Evolutionary conservation across 1,284 basidiomycete genomes (phyloP).

Genomic region (Phylloboletellus chloephorus): DNA sequence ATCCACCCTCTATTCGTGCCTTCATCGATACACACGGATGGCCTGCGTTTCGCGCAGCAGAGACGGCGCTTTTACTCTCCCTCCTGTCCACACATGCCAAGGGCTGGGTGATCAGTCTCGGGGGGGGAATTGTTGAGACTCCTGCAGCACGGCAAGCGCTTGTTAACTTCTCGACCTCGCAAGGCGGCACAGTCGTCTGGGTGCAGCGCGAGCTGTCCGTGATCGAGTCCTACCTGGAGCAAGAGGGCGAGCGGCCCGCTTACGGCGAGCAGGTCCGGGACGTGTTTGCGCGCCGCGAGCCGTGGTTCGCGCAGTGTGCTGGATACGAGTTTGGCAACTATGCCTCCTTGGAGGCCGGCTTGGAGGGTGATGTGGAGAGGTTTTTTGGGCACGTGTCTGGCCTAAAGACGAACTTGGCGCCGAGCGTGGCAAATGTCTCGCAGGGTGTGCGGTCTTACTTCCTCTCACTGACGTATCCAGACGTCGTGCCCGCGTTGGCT

Average conservation of each 20-base stretch:
- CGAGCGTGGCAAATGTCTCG: constrained; percentile 42
- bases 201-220: constrained; percentile 67
- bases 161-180: constrained; percentile 53
- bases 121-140: constrained; percentile 93
- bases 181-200: constrained; percentile 62
- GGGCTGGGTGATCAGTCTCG: constrained; percentile 83
- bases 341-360: constrained; percentile 37
- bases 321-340: constrained; percentile 84
- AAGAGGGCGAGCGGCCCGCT: constrained; percentile 74
- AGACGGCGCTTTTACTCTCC: constrained; percentile 54
- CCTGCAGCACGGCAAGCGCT: constrained; percentile 69
- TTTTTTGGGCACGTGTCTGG: constrained; percentile 93
- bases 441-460: constrained; percentile 77
- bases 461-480: constrained; percentile 89
- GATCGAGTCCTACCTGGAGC: constrained; percentile 73
- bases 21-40: constrained; percentile 79
- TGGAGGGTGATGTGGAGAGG: constrained; percentile 44
- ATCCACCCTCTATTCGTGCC: constrained; percentile 61
- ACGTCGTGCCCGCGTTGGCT: constrained; percentile 68
- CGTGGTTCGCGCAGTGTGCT: constrained; percentile 86
- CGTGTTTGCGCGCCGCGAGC: constrained; percentile 79
- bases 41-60: constrained; percentile 68
- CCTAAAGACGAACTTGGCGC: constrained; percentile 58
- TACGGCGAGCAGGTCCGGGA: constrained; percentile 82
- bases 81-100: constrained; percentile 54